Conservation (phyloP, 2,329 filamentous ascomycete genomes). For the Neofusicoccum cordaticola region DNA sequence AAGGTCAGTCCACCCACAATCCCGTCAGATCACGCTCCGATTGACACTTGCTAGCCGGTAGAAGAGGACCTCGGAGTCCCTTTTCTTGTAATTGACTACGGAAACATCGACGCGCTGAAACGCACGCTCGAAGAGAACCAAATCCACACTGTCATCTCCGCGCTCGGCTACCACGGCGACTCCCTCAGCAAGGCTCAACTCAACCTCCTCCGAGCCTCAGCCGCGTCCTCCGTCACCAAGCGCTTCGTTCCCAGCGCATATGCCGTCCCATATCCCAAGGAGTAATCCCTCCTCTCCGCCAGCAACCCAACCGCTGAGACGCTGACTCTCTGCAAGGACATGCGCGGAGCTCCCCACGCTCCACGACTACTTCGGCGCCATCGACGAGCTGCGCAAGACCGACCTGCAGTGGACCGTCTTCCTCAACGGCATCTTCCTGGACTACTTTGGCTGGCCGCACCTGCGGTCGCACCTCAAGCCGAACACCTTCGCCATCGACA, state of each 20-base stretch:
- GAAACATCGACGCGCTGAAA: constrained; percentile 28
- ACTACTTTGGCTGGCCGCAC: constrained; percentile 31
- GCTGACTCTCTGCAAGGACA: not conserved
- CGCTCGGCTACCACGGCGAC: constrained; percentile 35
- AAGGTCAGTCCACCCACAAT: constrained; percentile 28
- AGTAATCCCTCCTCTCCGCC: not conserved
- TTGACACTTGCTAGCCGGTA: not conserved
- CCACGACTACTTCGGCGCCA: not conserved
- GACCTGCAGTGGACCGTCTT: constrained; percentile 28
- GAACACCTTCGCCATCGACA: constrained; percentile 20
- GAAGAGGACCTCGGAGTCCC: constrained; percentile 15
- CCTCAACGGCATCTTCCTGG: constrained; percentile 29
- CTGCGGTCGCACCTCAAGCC: constrained; percentile 22
- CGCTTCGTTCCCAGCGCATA: constrained; percentile 46
- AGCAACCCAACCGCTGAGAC: not conserved
- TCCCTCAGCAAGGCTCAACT: constrained; percentile 34
- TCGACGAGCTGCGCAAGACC: constrained; percentile 22
- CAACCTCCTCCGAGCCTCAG: constrained; percentile 46
- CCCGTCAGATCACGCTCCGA: not conserved
- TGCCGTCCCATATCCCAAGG: constrained; percentile 25
- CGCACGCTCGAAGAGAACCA: constrained; percentile 36
- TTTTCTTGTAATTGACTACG: constrained; percentile 34
- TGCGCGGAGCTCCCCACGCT: not conserved
- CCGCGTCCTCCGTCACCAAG: constrained; percentile 36
- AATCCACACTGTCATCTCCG: constrained; percentile 47